Conservation (phyloP, 495 filamentous ascomycete species). For the Staphylotrichum longicolle region DNA sequence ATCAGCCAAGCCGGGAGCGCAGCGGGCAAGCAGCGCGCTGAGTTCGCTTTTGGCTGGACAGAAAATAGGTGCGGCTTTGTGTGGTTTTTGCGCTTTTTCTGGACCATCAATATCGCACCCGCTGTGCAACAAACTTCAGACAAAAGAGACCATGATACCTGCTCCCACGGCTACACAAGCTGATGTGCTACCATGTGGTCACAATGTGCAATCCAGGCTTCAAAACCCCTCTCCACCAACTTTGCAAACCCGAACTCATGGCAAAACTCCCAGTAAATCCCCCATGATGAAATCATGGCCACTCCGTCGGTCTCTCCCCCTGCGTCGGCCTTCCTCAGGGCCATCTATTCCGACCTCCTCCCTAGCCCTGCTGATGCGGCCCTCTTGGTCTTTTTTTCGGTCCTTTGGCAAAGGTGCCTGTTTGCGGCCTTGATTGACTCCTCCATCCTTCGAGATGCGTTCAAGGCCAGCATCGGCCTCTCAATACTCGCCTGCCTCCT, state of each 20-base stretch:
- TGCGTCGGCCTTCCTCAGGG: constrained; percentile 4
- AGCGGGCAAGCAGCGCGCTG: too few species aligned
- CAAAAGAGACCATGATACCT: too few species aligned
- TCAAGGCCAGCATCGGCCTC: background rate
- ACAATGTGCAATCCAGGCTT: too few species aligned
- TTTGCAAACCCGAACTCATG: background rate
- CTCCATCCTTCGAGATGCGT: background rate
- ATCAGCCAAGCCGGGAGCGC: background rate
- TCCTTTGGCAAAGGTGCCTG: constrained; percentile 6
- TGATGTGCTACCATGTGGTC: too few species aligned
- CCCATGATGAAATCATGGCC: constrained; percentile 6
- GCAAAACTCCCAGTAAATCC: background rate
- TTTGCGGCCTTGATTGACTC: background rate
- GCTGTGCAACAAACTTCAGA: too few species aligned
- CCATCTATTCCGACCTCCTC: constrained; percentile 19
- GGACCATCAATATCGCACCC: too few species aligned
- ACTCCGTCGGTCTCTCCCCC: too few species aligned
- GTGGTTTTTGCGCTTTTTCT: too few species aligned
- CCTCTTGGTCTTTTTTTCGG: constrained; percentile 19
- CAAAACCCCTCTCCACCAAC: too few species aligned
- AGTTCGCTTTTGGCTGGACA: background rate
- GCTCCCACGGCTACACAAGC: too few species aligned
- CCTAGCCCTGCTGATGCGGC: constrained; percentile 12
- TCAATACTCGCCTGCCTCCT: constrained; percentile 14
- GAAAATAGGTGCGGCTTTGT: background rate